A percentile compares a stretch with the other conserved stretches of the same genome.
These are phyloP conservation scores for Allium sativum DNA, from an alignment of 106 monocot genomes.

Conservation along the genomic window DNA sequence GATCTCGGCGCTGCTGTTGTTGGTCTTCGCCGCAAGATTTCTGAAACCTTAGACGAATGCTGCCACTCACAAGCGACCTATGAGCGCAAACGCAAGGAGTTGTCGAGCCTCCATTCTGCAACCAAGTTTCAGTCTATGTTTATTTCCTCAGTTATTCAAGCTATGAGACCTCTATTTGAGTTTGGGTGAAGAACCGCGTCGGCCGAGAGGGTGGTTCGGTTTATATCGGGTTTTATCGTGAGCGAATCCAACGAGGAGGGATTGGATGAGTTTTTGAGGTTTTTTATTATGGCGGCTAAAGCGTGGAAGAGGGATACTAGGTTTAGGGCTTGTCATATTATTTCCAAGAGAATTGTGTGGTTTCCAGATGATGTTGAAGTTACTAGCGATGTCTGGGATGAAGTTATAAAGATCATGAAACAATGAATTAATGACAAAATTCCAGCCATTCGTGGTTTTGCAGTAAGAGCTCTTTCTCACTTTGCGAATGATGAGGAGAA, in stretches of 20 bases:
- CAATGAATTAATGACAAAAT: conserved; percentile 61
- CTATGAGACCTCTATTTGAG: conserved; percentile 58
- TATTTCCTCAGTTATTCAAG: conserved; percentile 41
- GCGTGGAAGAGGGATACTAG: conserved; percentile 47
- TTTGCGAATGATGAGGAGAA: conserved; percentile 68
- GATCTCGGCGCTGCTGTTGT: conserved; percentile 1
- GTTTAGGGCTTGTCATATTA: conserved; percentile 82
- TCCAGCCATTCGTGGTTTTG: conserved; percentile 68
- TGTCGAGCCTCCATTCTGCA: conserved; percentile 35
- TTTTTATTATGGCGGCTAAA: conserved; percentile 46
- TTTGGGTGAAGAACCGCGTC: conserved; percentile 35
- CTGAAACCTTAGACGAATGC: conserved; percentile 61
- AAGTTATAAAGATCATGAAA: conserved; percentile 82
- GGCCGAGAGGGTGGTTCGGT: conserved; percentile 54
- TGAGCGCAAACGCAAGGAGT: conserved; percentile 61
- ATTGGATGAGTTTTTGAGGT: conserved; percentile 50
- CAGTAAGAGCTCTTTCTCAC: conserved; percentile 72
- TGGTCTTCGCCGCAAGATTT: conserved; percentile 2
- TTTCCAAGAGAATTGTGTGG: conserved; percentile 83
- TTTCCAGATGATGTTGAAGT: conserved; percentile 90
- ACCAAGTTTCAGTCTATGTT: conserved; percentile 15
- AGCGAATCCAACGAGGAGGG: conserved; percentile 20
- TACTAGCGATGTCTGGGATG: conserved; percentile 88
- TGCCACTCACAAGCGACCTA: conserved; percentile 63
- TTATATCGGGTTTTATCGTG: conserved; percentile 61